Evolutionary conservation across 306 rosid genomes (phyloP).

Genomic region (Inga leiocalycina): DNA sequence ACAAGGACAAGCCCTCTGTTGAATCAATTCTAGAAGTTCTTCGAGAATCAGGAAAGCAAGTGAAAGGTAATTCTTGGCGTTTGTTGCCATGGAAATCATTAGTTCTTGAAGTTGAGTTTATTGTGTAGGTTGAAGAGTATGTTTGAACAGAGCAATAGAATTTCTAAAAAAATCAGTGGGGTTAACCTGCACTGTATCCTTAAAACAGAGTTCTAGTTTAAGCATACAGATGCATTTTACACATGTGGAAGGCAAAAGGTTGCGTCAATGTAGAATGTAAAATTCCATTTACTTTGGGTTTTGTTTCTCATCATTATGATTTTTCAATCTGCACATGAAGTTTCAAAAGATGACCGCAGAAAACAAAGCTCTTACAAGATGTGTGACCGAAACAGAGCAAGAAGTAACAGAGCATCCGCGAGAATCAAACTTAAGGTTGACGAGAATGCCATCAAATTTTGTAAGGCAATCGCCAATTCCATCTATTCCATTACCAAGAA

Average conservation of each 20-base stretch:
- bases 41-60: constrained; percentile 40
- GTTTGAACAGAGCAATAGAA: background rate
- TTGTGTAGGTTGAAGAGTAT: background rate
- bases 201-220: background rate
- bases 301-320: background rate
- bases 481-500: constrained; percentile 32
- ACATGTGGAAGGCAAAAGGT: background rate
- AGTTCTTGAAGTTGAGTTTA: background rate
- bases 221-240: background rate
- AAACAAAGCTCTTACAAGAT: constrained; percentile 23
- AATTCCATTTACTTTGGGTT: background rate
- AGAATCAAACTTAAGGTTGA: constrained; percentile 33
- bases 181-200: background rate
- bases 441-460: constrained; percentile 52
- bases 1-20: constrained; percentile 38
- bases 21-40: constrained; percentile 48
- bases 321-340: constrained; percentile 37
- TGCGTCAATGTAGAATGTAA: too few species aligned
- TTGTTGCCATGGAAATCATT: background rate
- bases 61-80: constrained; percentile 34
- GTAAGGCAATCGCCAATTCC: constrained; percentile 66
- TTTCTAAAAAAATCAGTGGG: background rate
- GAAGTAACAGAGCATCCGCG: constrained; percentile 4
- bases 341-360: constrained; percentile 19
- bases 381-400: constrained; percentile 27